Base-by-base conservation (phyloP, 2,329 filamentous ascomycete genomes). In the Blastomyces gilchristii region DNA sequence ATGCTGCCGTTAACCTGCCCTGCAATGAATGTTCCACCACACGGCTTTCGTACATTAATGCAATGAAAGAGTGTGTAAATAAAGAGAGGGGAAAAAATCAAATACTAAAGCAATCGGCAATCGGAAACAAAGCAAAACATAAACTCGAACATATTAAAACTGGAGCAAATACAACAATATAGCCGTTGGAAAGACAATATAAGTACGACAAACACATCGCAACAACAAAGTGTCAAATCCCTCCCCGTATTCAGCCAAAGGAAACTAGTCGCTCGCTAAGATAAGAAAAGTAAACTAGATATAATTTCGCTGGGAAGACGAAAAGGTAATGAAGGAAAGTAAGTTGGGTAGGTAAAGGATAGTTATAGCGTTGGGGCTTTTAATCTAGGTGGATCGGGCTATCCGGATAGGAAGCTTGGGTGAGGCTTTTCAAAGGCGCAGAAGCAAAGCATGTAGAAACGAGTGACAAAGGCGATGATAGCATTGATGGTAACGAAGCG, bases 231-330 rank as follows among this genome's bases (percentile, higher is more conserved):
- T 28, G 52, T 28, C 47, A 41, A 50, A 61, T 7, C 14, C 14
- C 11, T 41, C 41, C 59, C 47, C 47, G 47, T 39, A 53, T 53
- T 53, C 59, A 41, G 14, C n/a, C 31, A 39, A 50, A 28, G 59
- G 31, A 22, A 61, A 61, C 41, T 43, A 53, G n/a, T 61, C 58
- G 59, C 59, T 50, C 59, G 45, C 59, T 52, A n/a, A 61, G 25
- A 61, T 39, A 57, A 57, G n/a, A 41, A 41, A 57, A 18, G 31
- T 37, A 56, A 56, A 41, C 16, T 22, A 43, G 11, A 61, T 11
- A 60, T 50, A 53, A 28, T 22, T 61, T 53, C 47, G 22, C 41
- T 18, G 49, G 49, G 45, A 18, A 2, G 39, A 53, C 12, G 34
- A 61, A 41, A 43, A 37, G n/a, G 16, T 34, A 61, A 47, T 49